Base-by-base conservation (phyloP, 2,329 filamentous ascomycete genomes). In the Metarhizium guizhouense region DNA sequence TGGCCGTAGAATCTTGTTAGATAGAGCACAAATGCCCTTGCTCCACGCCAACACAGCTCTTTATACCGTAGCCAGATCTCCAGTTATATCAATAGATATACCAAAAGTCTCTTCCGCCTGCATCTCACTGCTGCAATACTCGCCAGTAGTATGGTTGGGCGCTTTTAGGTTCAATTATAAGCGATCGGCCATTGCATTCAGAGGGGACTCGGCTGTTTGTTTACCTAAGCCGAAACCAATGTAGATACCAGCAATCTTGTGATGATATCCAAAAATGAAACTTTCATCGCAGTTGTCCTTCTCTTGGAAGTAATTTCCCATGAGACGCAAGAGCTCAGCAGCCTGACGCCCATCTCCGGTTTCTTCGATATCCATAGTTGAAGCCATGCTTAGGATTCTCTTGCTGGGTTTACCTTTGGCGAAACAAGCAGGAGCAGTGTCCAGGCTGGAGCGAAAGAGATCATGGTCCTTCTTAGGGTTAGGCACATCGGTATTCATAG, bases 241-340 rank as follows among this genome's bases (percentile, higher is more conserved):
- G 51, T 61, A 59, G 45, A 60, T 45, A 38, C 53, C 53, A 2
- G 58, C 58, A 3, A 53, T 56, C 32, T 58, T 4, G 29, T 57
- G 53, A 32, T 61, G 51, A 29, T 60, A 61, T 1, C 54, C 57
- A 55, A 62, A 61, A 1, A 60, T 16, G 30, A 59, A 60, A 3
- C 40, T 60, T 51, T 61, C 58, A 47, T 61, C 55, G 48, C 58
- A 63, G 58, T 63, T 63, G 16, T 63, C 58, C 7, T 56, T 50
- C 3, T 42, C 34, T 11, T 55, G 10, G 20, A 62, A 62, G 43
- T 54, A 61, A 14, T 29, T 54, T 4, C 38, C 32, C 16, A 60
- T 57, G 13, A 54, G 56, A 13, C n/a, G 40, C 18, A 47, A n/a
- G 30, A 53, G 29, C 8, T 43, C 29, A 47, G 20, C 40, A 18